Evolutionary conservation across 257 asterid genomes (phyloP).

Genomic region (Primulina tabacum): DNA sequence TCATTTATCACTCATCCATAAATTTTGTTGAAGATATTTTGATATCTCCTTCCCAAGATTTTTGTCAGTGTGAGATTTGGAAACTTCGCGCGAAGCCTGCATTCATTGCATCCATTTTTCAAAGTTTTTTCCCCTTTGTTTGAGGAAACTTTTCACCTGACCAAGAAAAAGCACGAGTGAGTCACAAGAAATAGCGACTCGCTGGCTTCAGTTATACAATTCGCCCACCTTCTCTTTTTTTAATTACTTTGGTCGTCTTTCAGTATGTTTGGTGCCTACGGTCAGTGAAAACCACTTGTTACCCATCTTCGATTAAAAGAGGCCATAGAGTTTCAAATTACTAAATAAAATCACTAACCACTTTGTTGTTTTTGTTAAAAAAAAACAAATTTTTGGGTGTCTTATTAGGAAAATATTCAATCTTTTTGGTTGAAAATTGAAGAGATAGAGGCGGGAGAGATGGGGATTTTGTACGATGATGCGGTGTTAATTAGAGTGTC

Average conservation of each 20-base stretch:
- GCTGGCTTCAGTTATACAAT: background rate
- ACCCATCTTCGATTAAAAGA: background rate
- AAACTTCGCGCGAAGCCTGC: background rate
- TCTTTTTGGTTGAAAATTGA: background rate
- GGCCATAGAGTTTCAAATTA: background rate
- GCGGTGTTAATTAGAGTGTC: constrained; percentile 63
- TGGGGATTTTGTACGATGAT: constrained; percentile 67
- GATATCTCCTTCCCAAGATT: too few relatives aligned
- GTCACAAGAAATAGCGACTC: background rate
- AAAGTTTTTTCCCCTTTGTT: too few relatives aligned
- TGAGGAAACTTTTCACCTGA: background rate
- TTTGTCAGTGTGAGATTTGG: too few relatives aligned
- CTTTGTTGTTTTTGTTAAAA: background rate
- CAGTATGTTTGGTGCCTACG: background rate
- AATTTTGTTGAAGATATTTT: too few relatives aligned
- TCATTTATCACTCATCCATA: too few relatives aligned
- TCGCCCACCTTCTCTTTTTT: too few relatives aligned
- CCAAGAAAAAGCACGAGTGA: background rate
- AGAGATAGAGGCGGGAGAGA: constrained; percentile 16
- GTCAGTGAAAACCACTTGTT: background rate
- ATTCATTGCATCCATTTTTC: background rate
- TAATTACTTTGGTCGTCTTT: background rate
- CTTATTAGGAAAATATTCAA: background rate
- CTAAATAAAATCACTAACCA: background rate
- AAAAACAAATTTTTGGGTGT: background rate